phyloP scores from a whole-genome alignment of 2,329 filamentous ascomycete genomes.

The Pseudogymnoascus sp. region DNA sequence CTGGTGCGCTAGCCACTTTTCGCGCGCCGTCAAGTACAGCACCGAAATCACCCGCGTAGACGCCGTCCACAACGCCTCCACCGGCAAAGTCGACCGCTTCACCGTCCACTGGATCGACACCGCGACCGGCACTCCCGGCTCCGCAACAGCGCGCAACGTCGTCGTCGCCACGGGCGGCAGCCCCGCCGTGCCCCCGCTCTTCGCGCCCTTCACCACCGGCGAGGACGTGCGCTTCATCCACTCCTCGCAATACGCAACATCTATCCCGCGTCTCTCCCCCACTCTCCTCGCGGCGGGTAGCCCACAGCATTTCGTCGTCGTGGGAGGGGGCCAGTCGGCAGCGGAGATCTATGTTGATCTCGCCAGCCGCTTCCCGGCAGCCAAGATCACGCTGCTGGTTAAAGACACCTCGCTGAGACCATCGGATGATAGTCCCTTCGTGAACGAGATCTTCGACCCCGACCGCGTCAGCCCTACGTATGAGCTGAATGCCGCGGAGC shows the following conservation, averaged over 20 bases:
- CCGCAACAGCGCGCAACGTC: conserved; percentile 38
- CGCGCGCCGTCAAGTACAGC: conserved; percentile 52
- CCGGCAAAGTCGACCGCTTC: neutral
- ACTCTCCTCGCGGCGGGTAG: neutral
- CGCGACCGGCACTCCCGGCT: neutral
- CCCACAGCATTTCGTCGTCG: conserved; percentile 67
- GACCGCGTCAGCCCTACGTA: conserved; percentile 73
- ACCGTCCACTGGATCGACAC: neutral
- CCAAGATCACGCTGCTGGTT: conserved; percentile 71
- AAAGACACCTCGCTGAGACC: conserved; percentile 76
- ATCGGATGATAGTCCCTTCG: conserved; percentile 93
- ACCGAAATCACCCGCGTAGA: conserved; percentile 50
- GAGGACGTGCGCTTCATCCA: conserved; percentile 69
- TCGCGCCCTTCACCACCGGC: conserved; percentile 33
- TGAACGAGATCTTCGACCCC: conserved; percentile 96
- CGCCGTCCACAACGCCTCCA: neutral
- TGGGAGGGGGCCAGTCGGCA: conserved; percentile 86
- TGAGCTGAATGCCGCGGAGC: conserved; percentile 54
- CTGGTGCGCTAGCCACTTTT: conserved; percentile 73
- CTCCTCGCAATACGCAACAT: conserved; percentile 71
- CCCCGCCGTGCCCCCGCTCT: conserved; percentile 61
- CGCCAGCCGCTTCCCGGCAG: conserved; percentile 73
- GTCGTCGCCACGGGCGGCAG: conserved; percentile 60
- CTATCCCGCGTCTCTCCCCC: neutral
- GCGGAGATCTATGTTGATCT: conserved; percentile 94